A percentile compares a stretch with the other conserved stretches of the same genome.
These are phyloP conservation scores for Cladophialophora yegresii DNA, from an alignment of 2,329 filamentous ascomycete species.

Conservation along the genomic window DNA sequence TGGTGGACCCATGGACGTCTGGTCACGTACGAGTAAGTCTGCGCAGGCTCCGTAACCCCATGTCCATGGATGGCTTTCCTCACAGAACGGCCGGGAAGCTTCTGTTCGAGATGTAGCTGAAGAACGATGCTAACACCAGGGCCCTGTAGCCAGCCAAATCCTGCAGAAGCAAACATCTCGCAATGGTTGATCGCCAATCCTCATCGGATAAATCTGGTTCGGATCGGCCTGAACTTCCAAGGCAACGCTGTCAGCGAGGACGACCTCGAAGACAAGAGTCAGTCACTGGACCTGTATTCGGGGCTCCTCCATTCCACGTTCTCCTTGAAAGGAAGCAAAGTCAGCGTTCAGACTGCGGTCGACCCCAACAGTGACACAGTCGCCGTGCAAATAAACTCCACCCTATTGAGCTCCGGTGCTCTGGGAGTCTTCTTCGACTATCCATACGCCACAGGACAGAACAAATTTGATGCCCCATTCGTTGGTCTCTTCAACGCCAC, in stretches of 20 bases:
- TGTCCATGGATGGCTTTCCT: background rate
- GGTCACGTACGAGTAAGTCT: constrained; percentile 2
- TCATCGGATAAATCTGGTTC: constrained; percentile 10
- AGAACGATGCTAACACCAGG: background rate
- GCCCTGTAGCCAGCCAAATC: background rate
- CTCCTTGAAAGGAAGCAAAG: constrained; percentile 43
- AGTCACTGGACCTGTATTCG: constrained; percentile 54
- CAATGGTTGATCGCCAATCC: constrained; percentile 15
- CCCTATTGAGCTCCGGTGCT: constrained; percentile 43
- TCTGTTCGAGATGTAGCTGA: background rate
- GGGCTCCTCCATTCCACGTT: constrained; percentile 52
- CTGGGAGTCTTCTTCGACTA: constrained; percentile 57
- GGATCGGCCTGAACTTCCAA: constrained; percentile 2
- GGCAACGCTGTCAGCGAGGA: constrained; percentile 32
- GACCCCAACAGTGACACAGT: constrained; percentile 53
- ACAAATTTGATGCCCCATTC: constrained; percentile 59
- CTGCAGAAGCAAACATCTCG: constrained; percentile 6
- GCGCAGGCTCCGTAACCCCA: background rate
- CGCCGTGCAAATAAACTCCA: constrained; percentile 49
- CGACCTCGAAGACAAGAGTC: constrained; percentile 46
- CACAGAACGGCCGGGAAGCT: background rate
- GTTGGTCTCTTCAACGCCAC: constrained; percentile 57
- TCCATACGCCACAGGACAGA: constrained; percentile 51
- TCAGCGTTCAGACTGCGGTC: constrained; percentile 51
- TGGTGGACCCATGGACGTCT: constrained; percentile 10